Percentiles rank a stretch among this genome's conserved stretches.
Evolutionary conservation across 169 alveolate species (phyloP).

Genomic region (Perkinsus chesapeaki): DNA sequence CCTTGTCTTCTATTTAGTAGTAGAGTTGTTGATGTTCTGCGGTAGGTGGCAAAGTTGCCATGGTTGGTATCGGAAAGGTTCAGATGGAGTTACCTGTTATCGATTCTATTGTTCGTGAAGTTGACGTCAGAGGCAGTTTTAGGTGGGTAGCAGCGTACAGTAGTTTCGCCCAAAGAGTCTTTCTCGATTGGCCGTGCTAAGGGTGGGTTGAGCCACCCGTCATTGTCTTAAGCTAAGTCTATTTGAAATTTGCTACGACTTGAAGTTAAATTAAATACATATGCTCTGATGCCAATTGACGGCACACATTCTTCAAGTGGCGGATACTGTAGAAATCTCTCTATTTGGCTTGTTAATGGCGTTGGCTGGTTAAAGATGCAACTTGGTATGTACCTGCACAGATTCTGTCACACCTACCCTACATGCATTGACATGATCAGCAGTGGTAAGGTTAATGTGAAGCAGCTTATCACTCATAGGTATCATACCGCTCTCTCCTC

Average conservation of each 20-base stretch:
- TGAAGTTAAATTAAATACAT: no score
- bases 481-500: not conserved
- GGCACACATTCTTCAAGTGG: no score
- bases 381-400: no score
- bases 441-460: not conserved
- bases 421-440: not conserved
- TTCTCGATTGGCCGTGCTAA: no score
- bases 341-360: not conserved
- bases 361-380: not conserved
- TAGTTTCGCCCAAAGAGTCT: no score
- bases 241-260: no score
- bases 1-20: not conserved
- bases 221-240: no score
- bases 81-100: not conserved
- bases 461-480: not conserved
- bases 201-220: no score
- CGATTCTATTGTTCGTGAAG: not conserved
- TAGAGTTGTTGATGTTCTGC: not conserved
- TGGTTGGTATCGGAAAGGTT: not conserved
- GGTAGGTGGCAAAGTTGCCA: not conserved
- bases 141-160: not conserved
- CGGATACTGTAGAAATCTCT: no score
- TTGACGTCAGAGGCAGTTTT: not conserved
- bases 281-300: no score
- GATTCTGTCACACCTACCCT: constrained; percentile 3